Evolutionary conservation across 257 asterid species (phyloP), one percentile per base, ranked within the genome.

Genomic region (Gardenia jasminoides): DNA sequence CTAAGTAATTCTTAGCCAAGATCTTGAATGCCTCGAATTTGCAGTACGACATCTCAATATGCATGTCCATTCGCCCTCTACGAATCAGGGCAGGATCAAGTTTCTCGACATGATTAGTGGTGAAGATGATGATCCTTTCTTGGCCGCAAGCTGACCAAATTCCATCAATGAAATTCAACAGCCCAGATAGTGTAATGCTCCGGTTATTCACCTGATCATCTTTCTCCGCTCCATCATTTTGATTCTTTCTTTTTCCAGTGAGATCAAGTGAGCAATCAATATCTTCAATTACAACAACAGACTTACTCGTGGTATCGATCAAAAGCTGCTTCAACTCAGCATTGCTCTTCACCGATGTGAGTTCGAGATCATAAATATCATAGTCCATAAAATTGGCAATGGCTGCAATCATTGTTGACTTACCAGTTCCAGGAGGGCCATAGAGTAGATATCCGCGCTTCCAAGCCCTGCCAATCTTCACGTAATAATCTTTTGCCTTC

Each of bases 31-130:
- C 78, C 46, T 87, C 91, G 39, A 83, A 87, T 16, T 89, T 77
- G 65, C 92, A 89, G 28, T 89, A 91, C 0, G 96, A 81, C 73
- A 91, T 16, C 80, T 86, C 88, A 0, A 91, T 76, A 82, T 85
- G 92, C 79, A 72, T 85, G 39, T 91, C 94, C 97, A 91, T 91
- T 69, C 96, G 79, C 36, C 95, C 92, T 24, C 92, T 76, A 10
- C 94, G 78, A 11, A 89, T 87, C 11, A 91, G 74, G 3, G 96
- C 92, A 4, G 91, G 89, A 70, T 91, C 94, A 17, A 89, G 88
- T 71, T 87, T 89, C 59, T 87, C 89, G 68, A 81, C 81, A 72
- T 88, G 75, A 10, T 91, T 89, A 1, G 96, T 89, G 2, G 96
- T 91, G 84, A 91, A 91, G 1, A 91, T 83, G 9, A 88, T 80